Evolutionary conservation across 345 rosid genomes (phyloP).

Genomic region (Diplotaxis tenuifolia): DNA sequence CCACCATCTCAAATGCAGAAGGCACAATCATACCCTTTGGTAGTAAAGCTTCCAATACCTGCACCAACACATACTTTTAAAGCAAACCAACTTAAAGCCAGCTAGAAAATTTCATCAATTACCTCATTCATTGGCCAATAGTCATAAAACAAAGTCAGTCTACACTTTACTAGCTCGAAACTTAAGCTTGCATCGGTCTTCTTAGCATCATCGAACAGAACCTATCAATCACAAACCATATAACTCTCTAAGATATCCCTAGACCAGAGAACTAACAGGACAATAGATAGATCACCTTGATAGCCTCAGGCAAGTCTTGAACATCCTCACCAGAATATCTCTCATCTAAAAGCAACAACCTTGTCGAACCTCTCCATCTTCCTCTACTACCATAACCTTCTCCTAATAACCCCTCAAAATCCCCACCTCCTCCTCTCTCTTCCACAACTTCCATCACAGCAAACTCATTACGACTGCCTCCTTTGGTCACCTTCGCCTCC

Average conservation of each 20-base stretch:
- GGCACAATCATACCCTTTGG: slow-evolving; percentile 72
- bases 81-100: slow-evolving; percentile 41
- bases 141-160: slow-evolving; percentile 73
- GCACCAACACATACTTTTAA: slow-evolving; percentile 48
- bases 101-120: slow-evolving; percentile 19
- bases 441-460: slow-evolving; percentile 64
- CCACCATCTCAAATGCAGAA: slow-evolving; percentile 88
- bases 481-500: slow-evolving; percentile 31
- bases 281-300: slow-evolving; percentile 53
- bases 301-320: slow-evolving; percentile 76
- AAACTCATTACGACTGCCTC: slow-evolving; percentile 43
- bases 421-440: slow-evolving; percentile 42
- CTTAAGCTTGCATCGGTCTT: slow-evolving; percentile 34
- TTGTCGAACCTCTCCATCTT: slow-evolving; percentile 81
- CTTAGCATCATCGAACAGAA: slow-evolving; percentile 47
- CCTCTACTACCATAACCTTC: slow-evolving; percentile 56
- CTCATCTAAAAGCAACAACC: slow-evolving; percentile 90
- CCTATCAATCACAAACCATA: slow-evolving; percentile 43
- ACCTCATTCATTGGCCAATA: slow-evolving; percentile 97
- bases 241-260: neutral
- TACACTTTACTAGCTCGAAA: slow-evolving; percentile 73
- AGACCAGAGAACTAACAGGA: neutral
- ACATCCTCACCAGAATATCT: slow-evolving; percentile 45
- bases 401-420: slow-evolving; percentile 68
- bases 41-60: slow-evolving; percentile 80